These are phyloP conservation scores for Cladochytrium tenue DNA, from an alignment of 371 early-diverging fungal genomes.

Conservation along the genomic window DNA sequence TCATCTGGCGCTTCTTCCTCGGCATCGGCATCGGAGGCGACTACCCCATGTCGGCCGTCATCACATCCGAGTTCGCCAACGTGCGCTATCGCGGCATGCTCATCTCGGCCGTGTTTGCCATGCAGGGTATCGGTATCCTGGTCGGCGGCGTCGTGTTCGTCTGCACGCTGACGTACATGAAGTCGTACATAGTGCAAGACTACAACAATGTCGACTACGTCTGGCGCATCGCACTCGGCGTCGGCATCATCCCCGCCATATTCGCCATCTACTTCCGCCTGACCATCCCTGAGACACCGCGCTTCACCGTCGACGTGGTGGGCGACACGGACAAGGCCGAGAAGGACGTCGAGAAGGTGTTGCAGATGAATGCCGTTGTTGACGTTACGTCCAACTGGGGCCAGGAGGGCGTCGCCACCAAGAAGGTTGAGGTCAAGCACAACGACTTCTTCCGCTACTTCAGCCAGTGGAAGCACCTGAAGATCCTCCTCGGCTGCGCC, in stretches of 20 bases:
- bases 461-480: slow-evolving; percentile 73
- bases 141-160: slow-evolving; percentile 72
- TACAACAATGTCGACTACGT: slow-evolving; percentile 72
- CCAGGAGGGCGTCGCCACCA: background rate
- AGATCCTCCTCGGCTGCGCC: slow-evolving; percentile 74
- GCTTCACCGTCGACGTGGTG: slow-evolving; percentile 68
- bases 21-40: slow-evolving; percentile 87
- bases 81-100: slow-evolving; percentile 75
- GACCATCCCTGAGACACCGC: slow-evolving; percentile 88
- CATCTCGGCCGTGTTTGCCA: slow-evolving; percentile 85
- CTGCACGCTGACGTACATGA: slow-evolving; percentile 65
- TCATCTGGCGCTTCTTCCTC: slow-evolving; percentile 83
- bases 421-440: background rate
- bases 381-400: slow-evolving; percentile 8
- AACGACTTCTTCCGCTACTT: slow-evolving; percentile 71
- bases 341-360: slow-evolving; percentile 11
- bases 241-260: slow-evolving; percentile 79
- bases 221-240: slow-evolving; percentile 70
- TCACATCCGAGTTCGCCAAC: slow-evolving; percentile 83
- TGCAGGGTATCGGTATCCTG: slow-evolving; percentile 87
- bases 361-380: slow-evolving; percentile 8
- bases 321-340: slow-evolving; percentile 24
- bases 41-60: slow-evolving; percentile 69
- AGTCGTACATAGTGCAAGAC: slow-evolving; percentile 62
- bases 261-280: slow-evolving; percentile 81